Evolutionary conservation across 169 alveolate genomes (phyloP), one percentile per base, ranked within the genome.

Genomic region (Eimeria sp.): DNA sequence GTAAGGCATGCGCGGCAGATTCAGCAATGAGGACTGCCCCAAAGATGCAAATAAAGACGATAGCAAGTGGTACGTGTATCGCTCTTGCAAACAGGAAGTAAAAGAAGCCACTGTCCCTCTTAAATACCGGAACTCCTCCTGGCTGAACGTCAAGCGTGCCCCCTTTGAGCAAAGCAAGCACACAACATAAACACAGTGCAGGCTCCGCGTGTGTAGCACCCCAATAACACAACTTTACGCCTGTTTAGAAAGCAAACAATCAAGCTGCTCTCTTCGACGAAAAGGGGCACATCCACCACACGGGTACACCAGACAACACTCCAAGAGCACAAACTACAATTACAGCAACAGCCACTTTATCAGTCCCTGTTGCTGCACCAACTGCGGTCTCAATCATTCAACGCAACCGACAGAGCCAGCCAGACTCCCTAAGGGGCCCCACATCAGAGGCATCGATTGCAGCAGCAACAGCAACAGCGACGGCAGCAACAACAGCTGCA

Each of bases 1-100:
- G 54, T 98, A 88, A 22, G 99, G 99, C 82, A 98, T 97, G 67
- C 97, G 97, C 45, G 99, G 99, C 92, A 98, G 97, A 91, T 98
- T 98, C 51, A 98, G 97, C 97, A 98, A 95, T 63, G 99, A 98
- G 43, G 99, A 98, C 96, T 98, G 98, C 27, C 99, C 99, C 27
- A 98, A 97, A 25, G 98, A 96, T 20, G 98, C 94, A 30, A 98
- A 99, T 43, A 98, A 82, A 34, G 97, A 96, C 82, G 97, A 78
- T 20, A 97, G 83, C 67, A 97, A 87, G 54, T 96, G 95, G 30
- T 98, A 98, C 47, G 97, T 96, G 84, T 98, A 98, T 76, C 97
- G 97, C 87, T 98, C 99, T 88, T 97, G 97, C 63, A 98, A 92
- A 76, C 97, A 96, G 45, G 97, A 98, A 94, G 92, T 95, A 96